These are phyloP conservation scores for Amanita muscaria DNA, from an alignment of 768 basidiomycete species.

Conservation along the genomic window DNA sequence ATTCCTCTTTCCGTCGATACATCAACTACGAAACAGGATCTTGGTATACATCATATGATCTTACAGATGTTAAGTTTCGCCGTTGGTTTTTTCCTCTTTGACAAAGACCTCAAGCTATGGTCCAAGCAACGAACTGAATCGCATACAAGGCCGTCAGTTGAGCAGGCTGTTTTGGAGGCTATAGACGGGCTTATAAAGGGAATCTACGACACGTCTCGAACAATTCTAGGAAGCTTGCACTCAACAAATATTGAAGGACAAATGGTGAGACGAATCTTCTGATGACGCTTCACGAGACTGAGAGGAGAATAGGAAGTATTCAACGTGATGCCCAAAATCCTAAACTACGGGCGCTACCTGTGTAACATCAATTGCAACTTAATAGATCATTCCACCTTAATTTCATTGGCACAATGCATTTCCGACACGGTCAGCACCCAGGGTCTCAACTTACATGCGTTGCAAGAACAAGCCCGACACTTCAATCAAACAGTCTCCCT, in stretches of 20 bases:
- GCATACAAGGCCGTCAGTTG: not conserved
- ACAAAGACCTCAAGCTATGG: constrained; percentile 15
- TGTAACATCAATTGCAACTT: constrained; percentile 26
- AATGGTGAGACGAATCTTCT: not conserved
- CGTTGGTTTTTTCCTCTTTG: constrained; percentile 30
- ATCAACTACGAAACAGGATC: constrained; percentile 15
- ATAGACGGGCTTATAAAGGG: not conserved
- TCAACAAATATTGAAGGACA: not conserved
- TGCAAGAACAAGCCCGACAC: constrained; percentile 23
- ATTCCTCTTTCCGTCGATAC: constrained; percentile 24
- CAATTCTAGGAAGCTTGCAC: not conserved
- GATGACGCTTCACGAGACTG: not conserved
- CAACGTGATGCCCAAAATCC: constrained; percentile 14
- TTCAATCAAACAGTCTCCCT: constrained; percentile 46
- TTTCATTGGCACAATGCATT: constrained; percentile 51
- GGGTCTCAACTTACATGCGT: constrained; percentile 23
- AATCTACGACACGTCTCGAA: not conserved
- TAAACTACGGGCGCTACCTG: constrained; percentile 34
- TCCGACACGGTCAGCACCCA: constrained; percentile 28
- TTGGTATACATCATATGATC: constrained; percentile 24
- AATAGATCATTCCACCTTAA: constrained; percentile 61
- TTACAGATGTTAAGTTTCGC: constrained; percentile 35
- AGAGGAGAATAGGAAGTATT: not conserved
- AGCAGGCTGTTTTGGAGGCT: not conserved
- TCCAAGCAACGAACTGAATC: not conserved